Base-by-base conservation (phyloP, 345 rosid species). In the Eucalyptus sp. region DNA sequence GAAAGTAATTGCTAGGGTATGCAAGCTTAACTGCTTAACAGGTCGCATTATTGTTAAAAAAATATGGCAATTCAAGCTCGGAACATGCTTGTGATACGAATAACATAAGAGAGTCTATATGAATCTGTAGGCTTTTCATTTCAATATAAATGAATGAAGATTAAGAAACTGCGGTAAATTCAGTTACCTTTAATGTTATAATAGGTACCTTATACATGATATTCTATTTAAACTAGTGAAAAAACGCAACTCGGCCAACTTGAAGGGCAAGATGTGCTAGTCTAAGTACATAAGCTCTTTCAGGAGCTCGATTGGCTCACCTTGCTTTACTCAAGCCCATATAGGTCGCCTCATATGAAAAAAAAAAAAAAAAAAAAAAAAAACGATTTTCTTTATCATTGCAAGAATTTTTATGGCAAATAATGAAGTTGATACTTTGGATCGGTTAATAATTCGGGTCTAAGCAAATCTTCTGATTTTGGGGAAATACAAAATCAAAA, bases 51-150 rank as follows among this genome's bases (percentile, higher is more conserved):
- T 71, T 5, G 0, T 71, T 71, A 0, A 4, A 0, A 33, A 33
- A 33, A 33, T 68, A 0, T 8, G 80, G 80, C 4, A 1, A 68
- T 17, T 68, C 24, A 68, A 1, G 37, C 80, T 68, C 44, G 2
- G 79, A 31, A 68, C 33, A 68, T 17, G 24, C 20, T 33, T 17
- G 43, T 7, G 43, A 16, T 33, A 0, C 8, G 7, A 0, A 33
- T 8, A 0, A 8, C 5, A 6, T 29, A 29, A 29, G 9, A 66
- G 20, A 13, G 41, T 66, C 1, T 0, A 66, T 0, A 0, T 66
- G 11, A 66, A 66, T 16, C 0, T 8, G 22, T 66, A 31, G 20
- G 62, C 13, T 56, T 31, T 64, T 4, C 0, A 13, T 62, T 62
- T 29, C 20, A 7, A 64, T n/a, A 0, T 0, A 64, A 64, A 0